Base-by-base conservation (phyloP, 495 filamentous ascomycete species). In the Annulohypoxylon maeteangense region DNA sequence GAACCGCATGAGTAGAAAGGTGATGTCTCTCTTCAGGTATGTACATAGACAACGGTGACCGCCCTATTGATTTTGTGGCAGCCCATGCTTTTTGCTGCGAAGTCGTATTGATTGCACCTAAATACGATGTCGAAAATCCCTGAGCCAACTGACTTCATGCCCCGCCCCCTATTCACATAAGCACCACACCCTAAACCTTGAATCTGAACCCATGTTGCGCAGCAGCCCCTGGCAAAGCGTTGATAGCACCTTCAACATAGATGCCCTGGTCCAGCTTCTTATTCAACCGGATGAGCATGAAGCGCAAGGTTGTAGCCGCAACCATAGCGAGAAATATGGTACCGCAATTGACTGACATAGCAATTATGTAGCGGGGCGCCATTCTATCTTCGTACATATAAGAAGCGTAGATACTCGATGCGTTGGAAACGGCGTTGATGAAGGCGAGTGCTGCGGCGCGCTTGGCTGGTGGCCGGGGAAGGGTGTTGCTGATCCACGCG, bases 401-500 rank as follows among this genome's bases (percentile, higher is more conserved):
- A 54, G 83, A 86, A 1, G 91, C 90, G 74, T 92, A 95, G 74
- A 95, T 95, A 57, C 84, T 87, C 51, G 87, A 87, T 11, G 84
- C 81, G 74, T 94, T 95, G n/a, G 87, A 87, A 20, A 95, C 85
- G 4, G 91, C 91, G 71, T 97, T 97, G 76, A 94, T 93, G 65
- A 88, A 87, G 8, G 93, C 93, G 1, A 95, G 79, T 0, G 91
- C 92, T 1, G 92, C 93, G 1, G 93, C 92, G 62, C 92, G 89
- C 80, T 97, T 97, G 0, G 91, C 88, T 0, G 91, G 92, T 1
- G 93, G 93, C n/a, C 93, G 88, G 2, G 92, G 92, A 42, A 96
- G 83, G 2, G 89, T 90, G 77, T 92, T 93, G 32, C 85, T 88
- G 71, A 94, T 94, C 92, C 92, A 95, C 8, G 88, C 88, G 7